phyloP scores from a whole-genome alignment of 495 filamentous ascomycete species.

The Penicillium tannophilum region DNA sequence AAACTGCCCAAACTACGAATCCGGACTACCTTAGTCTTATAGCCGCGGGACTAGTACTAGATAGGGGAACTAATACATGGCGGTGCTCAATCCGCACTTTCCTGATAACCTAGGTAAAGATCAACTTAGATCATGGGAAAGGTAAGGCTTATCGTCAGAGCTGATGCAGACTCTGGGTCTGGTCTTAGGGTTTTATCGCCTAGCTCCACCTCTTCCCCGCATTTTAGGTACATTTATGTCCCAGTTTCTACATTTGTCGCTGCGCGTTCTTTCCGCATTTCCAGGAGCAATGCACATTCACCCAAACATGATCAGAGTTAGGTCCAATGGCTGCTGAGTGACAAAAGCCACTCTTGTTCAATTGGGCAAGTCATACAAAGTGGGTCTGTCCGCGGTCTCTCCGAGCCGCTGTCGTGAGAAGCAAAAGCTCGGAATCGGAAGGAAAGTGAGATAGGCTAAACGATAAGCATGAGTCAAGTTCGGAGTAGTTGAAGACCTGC shows the following conservation, averaged over 20 bases:
- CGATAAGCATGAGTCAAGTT: neutral
- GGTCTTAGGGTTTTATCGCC: conserved; percentile 2
- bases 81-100: conserved; percentile 4
- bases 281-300: neutral
- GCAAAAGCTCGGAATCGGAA: neutral
- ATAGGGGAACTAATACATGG: neutral
- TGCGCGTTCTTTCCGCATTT: conserved; percentile 3
- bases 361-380: neutral
- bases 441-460: neutral
- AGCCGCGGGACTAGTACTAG: neutral
- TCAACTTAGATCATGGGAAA: neutral
- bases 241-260: neutral
- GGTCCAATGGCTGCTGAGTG: neutral
- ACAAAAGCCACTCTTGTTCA: neutral
- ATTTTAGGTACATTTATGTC: conserved; percentile 1
- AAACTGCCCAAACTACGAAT: neutral
- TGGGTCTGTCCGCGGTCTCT: too few relatives aligned
- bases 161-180: neutral
- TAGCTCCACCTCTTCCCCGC: conserved; percentile 9
- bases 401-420: neutral
- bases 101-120: conserved; percentile 5
- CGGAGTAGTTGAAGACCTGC: neutral
- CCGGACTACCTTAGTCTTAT: neutral
- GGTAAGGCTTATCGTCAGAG: neutral
- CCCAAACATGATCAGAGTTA: neutral